Percentiles rank a stretch among this genome's conserved stretches.
phyloP scores from a whole-genome alignment of 1,284 basidiomycete species.

The Chalciporus sp. region DNA sequence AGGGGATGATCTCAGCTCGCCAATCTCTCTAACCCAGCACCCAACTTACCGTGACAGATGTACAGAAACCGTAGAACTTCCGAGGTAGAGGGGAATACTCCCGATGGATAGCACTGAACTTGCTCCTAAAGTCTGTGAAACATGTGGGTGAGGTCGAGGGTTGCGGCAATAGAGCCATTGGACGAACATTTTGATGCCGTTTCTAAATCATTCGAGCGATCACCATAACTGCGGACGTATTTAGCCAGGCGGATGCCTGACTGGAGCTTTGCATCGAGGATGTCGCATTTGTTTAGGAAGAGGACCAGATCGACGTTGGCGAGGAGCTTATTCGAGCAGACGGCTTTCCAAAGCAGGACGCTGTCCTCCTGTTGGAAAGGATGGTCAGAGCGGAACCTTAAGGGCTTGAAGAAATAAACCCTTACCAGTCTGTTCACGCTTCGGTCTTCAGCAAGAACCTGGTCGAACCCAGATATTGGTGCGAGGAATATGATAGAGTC shows the following conservation, averaged over 20 bases:
- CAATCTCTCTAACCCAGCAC: background rate
- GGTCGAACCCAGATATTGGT: conserved; percentile 79
- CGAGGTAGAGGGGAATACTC: conserved; percentile 74
- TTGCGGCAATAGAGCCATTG: background rate
- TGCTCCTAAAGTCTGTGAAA: conserved; percentile 64
- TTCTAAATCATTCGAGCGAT: conserved; percentile 71
- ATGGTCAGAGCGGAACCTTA: background rate
- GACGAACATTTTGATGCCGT: conserved; percentile 67
- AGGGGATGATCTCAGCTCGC: conserved; percentile 5
- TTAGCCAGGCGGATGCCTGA: conserved; percentile 62
- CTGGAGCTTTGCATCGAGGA: conserved; percentile 65
- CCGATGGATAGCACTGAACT: conserved; percentile 76
- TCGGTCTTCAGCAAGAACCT: conserved; percentile 70
- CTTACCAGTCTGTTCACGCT: conserved; percentile 70
- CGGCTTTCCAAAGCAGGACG: conserved; percentile 77
- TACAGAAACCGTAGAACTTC: conserved; percentile 80
- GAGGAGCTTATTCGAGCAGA: conserved; percentile 74
- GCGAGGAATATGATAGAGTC: conserved; percentile 82
- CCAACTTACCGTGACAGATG: conserved; percentile 64
- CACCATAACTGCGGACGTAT: conserved; percentile 75
- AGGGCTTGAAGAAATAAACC: conserved; percentile 11
- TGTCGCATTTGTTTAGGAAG: conserved; percentile 82
- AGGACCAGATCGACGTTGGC: conserved; percentile 73
- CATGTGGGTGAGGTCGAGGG: too few relatives aligned
- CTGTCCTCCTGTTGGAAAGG: conserved; percentile 64